These are phyloP conservation scores for Chytriomyces sp. DNA, from an alignment of 192 early-diverging fungal genomes.

Conservation along the genomic window DNA sequence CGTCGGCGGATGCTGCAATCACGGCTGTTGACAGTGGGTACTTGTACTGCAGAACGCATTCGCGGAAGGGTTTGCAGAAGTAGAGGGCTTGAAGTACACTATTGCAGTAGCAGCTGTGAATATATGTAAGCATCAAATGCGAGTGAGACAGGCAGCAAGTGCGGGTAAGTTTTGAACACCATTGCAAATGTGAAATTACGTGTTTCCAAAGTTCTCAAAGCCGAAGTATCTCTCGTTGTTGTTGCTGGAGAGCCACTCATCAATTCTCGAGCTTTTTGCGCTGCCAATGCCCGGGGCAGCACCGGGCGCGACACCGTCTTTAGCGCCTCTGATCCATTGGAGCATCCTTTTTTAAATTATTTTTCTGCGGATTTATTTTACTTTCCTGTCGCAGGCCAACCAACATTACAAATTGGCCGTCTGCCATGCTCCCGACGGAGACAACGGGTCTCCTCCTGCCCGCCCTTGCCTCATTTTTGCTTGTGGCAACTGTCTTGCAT, in stretches of 20 bases:
- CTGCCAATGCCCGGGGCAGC: not conserved
- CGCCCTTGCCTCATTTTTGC: too few relatives aligned
- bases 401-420: too few relatives aligned
- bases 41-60: conserved; percentile 83
- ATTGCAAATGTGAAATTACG: conserved; percentile 56
- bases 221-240: conserved; percentile 84
- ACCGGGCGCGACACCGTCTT: not conserved
- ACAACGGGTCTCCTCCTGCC: too few relatives aligned
- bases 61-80: conserved; percentile 91
- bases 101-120: conserved; percentile 77
- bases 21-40: conserved; percentile 53
- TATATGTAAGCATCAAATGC: not conserved
- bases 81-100: conserved; percentile 96
- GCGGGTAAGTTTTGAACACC: not conserved
- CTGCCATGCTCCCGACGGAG: too few relatives aligned
- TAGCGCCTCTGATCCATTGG: not conserved
- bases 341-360: not conserved
- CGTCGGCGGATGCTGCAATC: conserved; percentile 33
- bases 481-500: too few relatives aligned
- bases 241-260: conserved; percentile 33
- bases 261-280: conserved; percentile 33
- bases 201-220: conserved; percentile 91
- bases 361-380: too few relatives aligned
- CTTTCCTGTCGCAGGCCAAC: too few relatives aligned
- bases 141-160: conserved; percentile 17